phyloP scores from a whole-genome alignment of 1,284 basidiomycete species.

The Inonotus obliquus region DNA sequence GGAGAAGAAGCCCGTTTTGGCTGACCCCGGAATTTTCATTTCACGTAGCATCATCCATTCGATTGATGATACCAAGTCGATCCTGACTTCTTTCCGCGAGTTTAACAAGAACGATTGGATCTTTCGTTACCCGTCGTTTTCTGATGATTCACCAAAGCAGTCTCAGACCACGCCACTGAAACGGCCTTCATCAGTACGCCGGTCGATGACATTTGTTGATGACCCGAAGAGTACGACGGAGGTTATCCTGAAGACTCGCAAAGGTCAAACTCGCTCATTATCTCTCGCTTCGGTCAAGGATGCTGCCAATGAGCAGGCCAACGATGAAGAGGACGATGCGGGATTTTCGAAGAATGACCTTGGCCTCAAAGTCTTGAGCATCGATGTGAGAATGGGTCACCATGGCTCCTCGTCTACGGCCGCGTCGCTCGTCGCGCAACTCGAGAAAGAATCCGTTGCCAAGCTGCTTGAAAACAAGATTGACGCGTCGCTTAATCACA shows the following conservation, averaged over 20 bases:
- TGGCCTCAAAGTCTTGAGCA: slow-evolving; percentile 82
- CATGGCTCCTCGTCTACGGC: slow-evolving; percentile 67
- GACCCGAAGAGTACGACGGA: slow-evolving; percentile 67
- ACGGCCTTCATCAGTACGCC: slow-evolving; percentile 43
- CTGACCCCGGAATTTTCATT: not conserved
- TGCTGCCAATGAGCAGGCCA: slow-evolving; percentile 27
- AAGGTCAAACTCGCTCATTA: slow-evolving; percentile 48
- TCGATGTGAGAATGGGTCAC: slow-evolving; percentile 89
- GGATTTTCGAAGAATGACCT: slow-evolving; percentile 33
- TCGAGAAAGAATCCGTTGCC: slow-evolving; percentile 91
- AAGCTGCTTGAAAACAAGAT: slow-evolving; percentile 89
- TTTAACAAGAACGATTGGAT: slow-evolving; percentile 89
- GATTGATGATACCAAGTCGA: slow-evolving; percentile 64
- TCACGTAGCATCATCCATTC: slow-evolving; percentile 63
- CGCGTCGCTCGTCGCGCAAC: slow-evolving; percentile 80
- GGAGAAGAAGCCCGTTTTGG: not conserved
- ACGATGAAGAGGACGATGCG: slow-evolving; percentile 31
- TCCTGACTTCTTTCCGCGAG: slow-evolving; percentile 69
- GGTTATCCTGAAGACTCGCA: slow-evolving; percentile 52
- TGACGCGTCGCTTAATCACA: slow-evolving; percentile 71
- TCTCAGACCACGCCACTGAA: slow-evolving; percentile 26
- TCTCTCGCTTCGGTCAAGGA: slow-evolving; percentile 23
- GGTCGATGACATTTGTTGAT: slow-evolving; percentile 79
- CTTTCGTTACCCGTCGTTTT: slow-evolving; percentile 78
- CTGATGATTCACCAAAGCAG: slow-evolving; percentile 30